These are phyloP conservation scores for Rubroboletus pulcherrimus DNA, from an alignment of 768 basidiomycete species.

Conservation along the genomic window DNA sequence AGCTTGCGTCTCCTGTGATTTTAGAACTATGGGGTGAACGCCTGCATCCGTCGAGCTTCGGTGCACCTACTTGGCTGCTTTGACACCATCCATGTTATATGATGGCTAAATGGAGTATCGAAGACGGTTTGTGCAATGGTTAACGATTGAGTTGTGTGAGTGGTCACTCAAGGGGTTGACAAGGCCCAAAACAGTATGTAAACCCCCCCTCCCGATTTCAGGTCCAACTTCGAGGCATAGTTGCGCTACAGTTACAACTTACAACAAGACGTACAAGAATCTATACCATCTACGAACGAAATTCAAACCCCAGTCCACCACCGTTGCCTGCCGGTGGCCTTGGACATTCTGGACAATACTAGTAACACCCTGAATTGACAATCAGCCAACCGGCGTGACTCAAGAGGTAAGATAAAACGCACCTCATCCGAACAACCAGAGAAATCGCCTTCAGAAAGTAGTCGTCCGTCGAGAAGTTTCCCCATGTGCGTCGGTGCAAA, in stretches of 20 bases:
- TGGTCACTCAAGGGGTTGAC: not conserved
- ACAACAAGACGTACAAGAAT: not conserved
- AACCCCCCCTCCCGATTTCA: not conserved
- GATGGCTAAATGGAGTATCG: not conserved
- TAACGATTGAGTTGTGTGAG: not conserved
- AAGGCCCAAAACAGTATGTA: conserved; percentile 2
- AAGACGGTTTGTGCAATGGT: not conserved
- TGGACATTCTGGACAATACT: not conserved
- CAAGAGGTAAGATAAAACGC: not conserved
- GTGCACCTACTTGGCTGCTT: conserved; percentile 32
- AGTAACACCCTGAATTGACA: not conserved
- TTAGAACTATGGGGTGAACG: not conserved
- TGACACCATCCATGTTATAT: conserved; percentile 27
- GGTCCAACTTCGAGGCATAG: no score
- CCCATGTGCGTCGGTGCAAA: conserved; percentile 41
- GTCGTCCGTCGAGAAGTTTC: conserved; percentile 31
- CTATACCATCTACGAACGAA: not conserved
- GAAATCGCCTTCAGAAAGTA: conserved; percentile 16
- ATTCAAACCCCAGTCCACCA: not conserved
- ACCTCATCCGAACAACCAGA: not conserved
- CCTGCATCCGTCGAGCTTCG: not conserved
- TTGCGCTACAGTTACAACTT: no score
- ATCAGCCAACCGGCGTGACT: not conserved
- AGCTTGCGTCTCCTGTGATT: conserved; percentile 66
- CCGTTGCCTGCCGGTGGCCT: not conserved